A percentile compares a stretch with the other conserved stretches of the same genome.
Evolutionary conservation across 495 filamentous ascomycete genomes (phyloP).

Genomic region (Trichoderma orchidacearum): DNA sequence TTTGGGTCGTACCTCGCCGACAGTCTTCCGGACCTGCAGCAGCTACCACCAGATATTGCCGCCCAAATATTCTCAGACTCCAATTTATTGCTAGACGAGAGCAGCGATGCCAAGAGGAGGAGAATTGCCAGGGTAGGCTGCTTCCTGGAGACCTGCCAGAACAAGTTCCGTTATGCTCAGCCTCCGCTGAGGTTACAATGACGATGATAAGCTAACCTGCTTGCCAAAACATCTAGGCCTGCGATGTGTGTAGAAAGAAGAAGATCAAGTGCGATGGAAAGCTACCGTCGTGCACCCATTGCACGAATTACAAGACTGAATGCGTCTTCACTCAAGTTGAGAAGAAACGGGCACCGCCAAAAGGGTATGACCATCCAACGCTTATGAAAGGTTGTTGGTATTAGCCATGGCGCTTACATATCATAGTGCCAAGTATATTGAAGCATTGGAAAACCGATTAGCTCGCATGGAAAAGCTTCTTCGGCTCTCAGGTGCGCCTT

Average conservation of each 20-base stretch:
- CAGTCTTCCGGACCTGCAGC: constrained; percentile 35
- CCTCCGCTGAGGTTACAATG: background rate
- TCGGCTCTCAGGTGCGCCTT: constrained; percentile 54
- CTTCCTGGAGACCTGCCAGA: background rate
- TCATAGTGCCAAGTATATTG: constrained; percentile 87
- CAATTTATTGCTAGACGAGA: constrained; percentile 43
- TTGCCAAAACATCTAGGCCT: no score
- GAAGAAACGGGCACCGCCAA: constrained; percentile 96
- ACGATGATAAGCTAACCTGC: background rate
- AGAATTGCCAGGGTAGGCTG: constrained; percentile 78
- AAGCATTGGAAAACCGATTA: constrained; percentile 88
- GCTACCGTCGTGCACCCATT: constrained; percentile 88
- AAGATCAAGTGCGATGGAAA: constrained; percentile 99
- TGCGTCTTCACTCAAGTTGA: constrained; percentile 96
- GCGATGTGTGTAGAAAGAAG: constrained; percentile 98
- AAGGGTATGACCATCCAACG: constrained; percentile 51
- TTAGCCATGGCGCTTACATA: background rate
- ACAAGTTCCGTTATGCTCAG: background rate
- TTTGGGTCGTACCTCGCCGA: constrained; percentile 52
- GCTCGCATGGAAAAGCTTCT: constrained; percentile 88
- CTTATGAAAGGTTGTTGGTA: background rate
- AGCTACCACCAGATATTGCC: constrained; percentile 38
- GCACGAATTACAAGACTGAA: constrained; percentile 95
- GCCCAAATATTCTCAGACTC: constrained; percentile 50
- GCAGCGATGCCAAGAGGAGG: constrained; percentile 78